Evolutionary conservation across 1,139 yeast genomes (phyloP).

Genomic region (Saccharomyces uvarum): DNA sequence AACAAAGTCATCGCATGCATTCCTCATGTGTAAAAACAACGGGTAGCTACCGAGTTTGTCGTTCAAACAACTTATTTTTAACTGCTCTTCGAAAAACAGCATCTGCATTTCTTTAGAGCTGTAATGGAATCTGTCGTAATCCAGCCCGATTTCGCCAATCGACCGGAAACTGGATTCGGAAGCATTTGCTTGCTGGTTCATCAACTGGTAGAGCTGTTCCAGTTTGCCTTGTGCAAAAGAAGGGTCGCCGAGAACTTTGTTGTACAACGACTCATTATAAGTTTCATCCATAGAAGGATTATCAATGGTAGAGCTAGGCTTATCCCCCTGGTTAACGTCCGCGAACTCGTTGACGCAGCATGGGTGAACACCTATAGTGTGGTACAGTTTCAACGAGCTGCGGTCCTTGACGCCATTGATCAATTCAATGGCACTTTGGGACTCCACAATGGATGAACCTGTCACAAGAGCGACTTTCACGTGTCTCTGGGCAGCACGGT

Average conservation of each 20-base stretch:
- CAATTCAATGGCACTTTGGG: conserved; percentile 42
- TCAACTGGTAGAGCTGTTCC: conserved; percentile 40
- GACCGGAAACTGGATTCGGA: conserved; percentile 45
- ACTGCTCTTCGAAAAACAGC: conserved; percentile 61
- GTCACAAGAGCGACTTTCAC: conserved; percentile 72
- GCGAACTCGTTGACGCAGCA: conserved; percentile 68
- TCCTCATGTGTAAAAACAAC: conserved; percentile 81
- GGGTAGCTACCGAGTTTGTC: conserved; percentile 39
- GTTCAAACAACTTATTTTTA: conserved; percentile 34
- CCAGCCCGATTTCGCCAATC: conserved; percentile 90
- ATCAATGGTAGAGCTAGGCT: conserved; percentile 10
- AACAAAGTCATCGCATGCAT: conserved; percentile 76
- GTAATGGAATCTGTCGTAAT: conserved; percentile 79
- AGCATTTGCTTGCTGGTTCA: conserved; percentile 32
- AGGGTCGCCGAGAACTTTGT: conserved; percentile 35
- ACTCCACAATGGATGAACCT: conserved; percentile 68
- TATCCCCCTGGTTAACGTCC: conserved; percentile 9
- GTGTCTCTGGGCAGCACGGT: conserved; percentile 56
- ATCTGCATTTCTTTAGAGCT: conserved; percentile 62
- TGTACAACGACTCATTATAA: conserved; percentile 28
- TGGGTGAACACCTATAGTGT: conserved; percentile 94
- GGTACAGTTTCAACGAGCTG: conserved; percentile 35
- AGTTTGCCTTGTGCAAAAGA: conserved; percentile 14
- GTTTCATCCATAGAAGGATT: conserved; percentile 21
- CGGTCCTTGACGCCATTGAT: conserved; percentile 30